Evolutionary conservation across 1,284 basidiomycete species (phyloP), one percentile per base, ranked within the genome.

Genomic region (Leccinum insolens): DNA sequence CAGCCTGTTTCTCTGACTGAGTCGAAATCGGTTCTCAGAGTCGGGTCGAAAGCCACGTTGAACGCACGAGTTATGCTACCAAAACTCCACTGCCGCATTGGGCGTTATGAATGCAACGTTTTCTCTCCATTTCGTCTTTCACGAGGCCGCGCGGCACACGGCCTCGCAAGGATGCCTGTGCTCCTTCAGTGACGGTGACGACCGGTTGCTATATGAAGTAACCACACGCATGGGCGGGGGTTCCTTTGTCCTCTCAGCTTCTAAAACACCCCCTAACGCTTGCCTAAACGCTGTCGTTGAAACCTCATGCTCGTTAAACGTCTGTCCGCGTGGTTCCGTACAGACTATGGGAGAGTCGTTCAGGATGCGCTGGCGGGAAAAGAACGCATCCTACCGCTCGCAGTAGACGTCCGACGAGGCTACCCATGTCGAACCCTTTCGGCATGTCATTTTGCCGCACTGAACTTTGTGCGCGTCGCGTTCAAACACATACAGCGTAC

Each of bases 401-500:
- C 46, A 49, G 6, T 37, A 8, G 67, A 68, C 31, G 17, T 61
- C 34, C 65, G 64, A 61, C 37, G 59, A 0, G 64, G 46, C n/a
- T 12, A 67, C 17, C 63, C 73, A 31, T 31, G 31, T 31, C 31
- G 49, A 59, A 72, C 70, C 17, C 65, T 57, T 17, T 66, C 70
- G 1, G 66, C 67, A 8, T 75, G 70, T 55, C 68, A 67, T 41
- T 76, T 75, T 67, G 67, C 75, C 2, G 74, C 74, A 20, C 25
- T 75, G 58, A 77, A 72, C 63, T 75, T 75, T 55, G 75, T 65
- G 59, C 75, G 75, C 2, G 60, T 73, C n/a, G 76, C 83, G 22
- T 82, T 88, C 59, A 78, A 73, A 34, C 78, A 78, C 59, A 79
- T 81, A 66, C 71, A 77, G 34, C 75, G 75, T 39, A 80, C 79